Base-by-base conservation (phyloP, 768 basidiomycete species). In the Kwoniella botswanensis region DNA sequence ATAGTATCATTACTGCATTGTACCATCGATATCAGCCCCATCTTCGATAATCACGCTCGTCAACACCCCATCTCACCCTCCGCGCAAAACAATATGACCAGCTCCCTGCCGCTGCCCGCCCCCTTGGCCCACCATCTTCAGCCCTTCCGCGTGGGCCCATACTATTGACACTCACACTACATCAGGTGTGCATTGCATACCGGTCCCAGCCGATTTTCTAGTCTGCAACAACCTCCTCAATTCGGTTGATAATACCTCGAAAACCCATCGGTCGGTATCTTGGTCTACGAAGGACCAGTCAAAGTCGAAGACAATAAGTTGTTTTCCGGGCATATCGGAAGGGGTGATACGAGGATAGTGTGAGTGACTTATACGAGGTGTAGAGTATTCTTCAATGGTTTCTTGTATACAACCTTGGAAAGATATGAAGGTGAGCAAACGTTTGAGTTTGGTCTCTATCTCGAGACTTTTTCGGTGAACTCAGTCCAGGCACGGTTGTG, bases 281-380 rank as follows among this genome's bases (percentile, higher is more conserved):
- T 98, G 95, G 85, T 99, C 96, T 66, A 83, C 82, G 46, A 82
- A 79, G 1, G 79, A 91, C 96, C 95, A 98, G 87, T 99, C 96
- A 85, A 98, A 99, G 84, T 99, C 96, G 76, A 92, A 98, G 15
- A 98, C 90, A 69, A 98, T 86, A 62, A 98, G 90, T 79, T 94
- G 92, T 35, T 83, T 84, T 50, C 62, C 68, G 62, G 61, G 65
- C 65, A 79, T 77, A 2, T 54, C 53, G 41, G 15, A 9, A n/a
- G 54, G 3, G 15, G 6, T 1, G 6, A 7, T 35, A 35, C 35
- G 6, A 35, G 1, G 4, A 4, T 50, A 15, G 15, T 50, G 46
- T 50, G 5, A 15, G 46, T 50, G 12, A 4, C 1, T 4, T 50
- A 50, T 50, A 35, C 18, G 46, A 50, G 12, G 18, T 50, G 46